Base-by-base conservation (phyloP, 495 filamentous ascomycete species). In the Tuber aestivum region DNA sequence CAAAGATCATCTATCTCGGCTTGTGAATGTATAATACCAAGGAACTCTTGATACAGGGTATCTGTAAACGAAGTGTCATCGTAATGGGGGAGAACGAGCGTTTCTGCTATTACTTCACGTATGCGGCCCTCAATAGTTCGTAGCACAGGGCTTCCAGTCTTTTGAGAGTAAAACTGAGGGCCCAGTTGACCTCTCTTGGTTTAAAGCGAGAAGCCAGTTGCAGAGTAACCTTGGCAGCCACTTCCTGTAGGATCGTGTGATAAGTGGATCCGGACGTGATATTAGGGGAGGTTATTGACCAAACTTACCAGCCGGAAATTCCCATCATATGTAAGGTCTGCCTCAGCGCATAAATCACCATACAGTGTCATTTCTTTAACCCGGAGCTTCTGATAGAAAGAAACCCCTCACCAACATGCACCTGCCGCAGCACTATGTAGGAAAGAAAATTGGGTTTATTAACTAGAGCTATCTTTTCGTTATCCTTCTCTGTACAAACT, bases 391-490 rank as follows among this genome's bases (percentile, higher is more conserved):
- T 97, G 76, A 99, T 90, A 74, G 92, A 92, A 0, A 96, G 95
- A 10, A 95, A 92, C 1, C 91, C 89, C 80, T 95, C 90, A 0
- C 95, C 95, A 80, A 96, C 92, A 78, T 95, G 89, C 72, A 99
- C 93, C 72, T 87, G 90, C 79, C 90, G 92, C 20, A 99, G 86
- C n/a, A 87, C 88, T 70, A 99, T 90, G 73, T 90, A 89, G 74
- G 91, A 93, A 48, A 99, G 89, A 76, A 98, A 97, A 16, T 91
- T 90, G 0, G 95, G 95, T 78, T 94, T 94, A 77, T 94, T 94
- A 56, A 97, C 95, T 37, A 96, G 90, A 7, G 95, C 90, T 41
- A 99, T 98, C 85, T 99, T 99, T 97, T 97, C 16, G 91, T 92
- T 77, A 99, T 93, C 86, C 97, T 97, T 56, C 89, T 88, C 70